Base-by-base conservation (phyloP, 2,329 filamentous ascomycete species). In the Neofusicoccum kwambonambiense region DNA sequence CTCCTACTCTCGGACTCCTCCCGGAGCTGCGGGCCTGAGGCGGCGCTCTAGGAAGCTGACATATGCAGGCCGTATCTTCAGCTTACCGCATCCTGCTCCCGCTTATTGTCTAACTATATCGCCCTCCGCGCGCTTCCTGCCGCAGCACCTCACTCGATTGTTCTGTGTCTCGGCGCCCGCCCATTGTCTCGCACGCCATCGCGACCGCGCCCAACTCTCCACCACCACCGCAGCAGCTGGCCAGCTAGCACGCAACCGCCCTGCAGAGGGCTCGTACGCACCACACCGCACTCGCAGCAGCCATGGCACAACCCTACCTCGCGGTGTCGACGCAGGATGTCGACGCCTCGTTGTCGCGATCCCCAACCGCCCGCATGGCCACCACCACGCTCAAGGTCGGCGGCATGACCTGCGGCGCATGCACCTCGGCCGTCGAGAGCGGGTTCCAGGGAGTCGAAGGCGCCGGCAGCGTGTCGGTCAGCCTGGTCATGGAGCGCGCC, bases 401-500 rank as follows among this genome's bases (percentile, higher is more conserved):
- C 70, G 95, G 95, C 70, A 99, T 85, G 82, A 86, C 84, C 69
- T 99, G 95, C 80, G 93, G 94, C 74, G 90, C 94, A 70, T 99
- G 95, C 77, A 97, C 94, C 34, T 96, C 93, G 50, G 90, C 95
- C n/a, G 90, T 99, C 70, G 94, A 98, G 83, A 87, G 90, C 66
- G 95, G 91, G 69, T 96, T 99, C 80, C 90, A 92, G 72, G 87
- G 86, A 69, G 85, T 96, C 4, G 83, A 90, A 44, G 94, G 95
- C 63, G 88, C 95, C 9, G 91, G 90, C 68, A 92, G 85, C 70
- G 92, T 98, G 66, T 96, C 93, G 9, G 90, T 99, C 72, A 97
- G 92, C 75, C 82, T 99, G 71, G 90, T 97, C 64, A 96, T 97
- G 88, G 93, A 97, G 78, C 88, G 94, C 66, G 95, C 94, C n/a